Evolutionary conservation across 805 yeast species (phyloP), one percentile per base, ranked within the genome.

Genomic region (Starmera dryadoides): DNA sequence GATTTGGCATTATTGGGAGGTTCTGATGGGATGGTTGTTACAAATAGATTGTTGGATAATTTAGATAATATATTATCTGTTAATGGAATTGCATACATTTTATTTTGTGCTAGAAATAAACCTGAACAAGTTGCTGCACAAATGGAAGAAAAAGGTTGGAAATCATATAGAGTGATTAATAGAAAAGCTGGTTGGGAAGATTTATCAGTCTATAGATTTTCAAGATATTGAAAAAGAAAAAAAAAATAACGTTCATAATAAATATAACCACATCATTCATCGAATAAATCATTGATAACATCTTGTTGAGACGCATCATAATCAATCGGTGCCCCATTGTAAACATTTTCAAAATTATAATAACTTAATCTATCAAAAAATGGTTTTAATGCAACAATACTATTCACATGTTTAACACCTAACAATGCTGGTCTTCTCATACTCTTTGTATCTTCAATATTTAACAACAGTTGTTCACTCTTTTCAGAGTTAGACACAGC

Each of bases 171-270:
- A n/a, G 65, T 86, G 1, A 71, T 77, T 4, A 68, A 69, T 33
- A 69, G 97, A 39, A 86, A 85, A 52, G 96, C 96, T 1, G 98
- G 98, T 0, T 88, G 98, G 96, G 98, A 93, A 60, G 91, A 83
- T 10, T 65, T 93, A 29, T 75, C 86, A 40, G 81, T 91, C 8
- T 77, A 81, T 60, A 69, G 79, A 45, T 86, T 89, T 50, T 53
- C 40, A 35, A 50, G 39, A 14, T 37, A 37, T 23, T 25, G 19
- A 25, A 23, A 5, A 11, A 7, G 2, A 29, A 31, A 15, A 32
- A 16, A 20, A 22, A 25, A 12, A 25, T 21, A 9, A 9, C 6
- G 23, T 21, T 6, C 6, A 7, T 21, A 36, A 2, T 30, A 23
- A 9, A 30, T 31, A 34, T 17, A 20, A 15, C 30, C 33, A 5